Conservation (phyloP, 1,284 basidiomycete species). For the Meira nashicola region DNA sequence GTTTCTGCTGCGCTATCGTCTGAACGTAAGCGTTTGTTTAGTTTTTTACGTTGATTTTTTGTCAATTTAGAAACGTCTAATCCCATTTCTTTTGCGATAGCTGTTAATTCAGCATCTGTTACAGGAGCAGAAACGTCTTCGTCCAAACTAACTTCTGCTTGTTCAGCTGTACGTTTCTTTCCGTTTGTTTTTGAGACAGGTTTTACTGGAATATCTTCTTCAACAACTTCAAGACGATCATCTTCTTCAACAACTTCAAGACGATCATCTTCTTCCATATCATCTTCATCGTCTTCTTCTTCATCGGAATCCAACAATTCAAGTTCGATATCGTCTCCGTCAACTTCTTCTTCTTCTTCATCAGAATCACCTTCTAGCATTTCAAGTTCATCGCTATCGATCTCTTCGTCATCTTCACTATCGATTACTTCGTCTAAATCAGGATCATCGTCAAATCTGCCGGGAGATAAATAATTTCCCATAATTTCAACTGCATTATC, state of each 20-base stretch:
- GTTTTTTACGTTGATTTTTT: conserved; percentile 53
- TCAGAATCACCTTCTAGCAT: conserved; percentile 16
- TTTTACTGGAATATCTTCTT: conserved; percentile 19
- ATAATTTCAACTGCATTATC: conserved; percentile 80
- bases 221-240: conserved; percentile 26
- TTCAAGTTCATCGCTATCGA: conserved; percentile 57
- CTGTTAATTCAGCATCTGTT: conserved; percentile 25
- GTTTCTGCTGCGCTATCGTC: conserved; percentile 53
- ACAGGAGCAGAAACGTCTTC: conserved; percentile 11
- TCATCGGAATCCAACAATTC: conserved; percentile 39
- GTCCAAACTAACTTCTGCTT: conserved; percentile 53
- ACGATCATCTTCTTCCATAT: conserved; percentile 19
- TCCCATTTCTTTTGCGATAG: conserved; percentile 43
- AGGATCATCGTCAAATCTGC: conserved; percentile 57
- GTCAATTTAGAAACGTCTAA: conserved; percentile 41
- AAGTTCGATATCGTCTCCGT: conserved; percentile 50
- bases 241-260: conserved; percentile 24
- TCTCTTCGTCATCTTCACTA: conserved; percentile 56
- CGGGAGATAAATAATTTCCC: conserved; percentile 75
- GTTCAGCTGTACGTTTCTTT: conserved; percentile 63
- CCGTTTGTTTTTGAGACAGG: conserved; percentile 51
- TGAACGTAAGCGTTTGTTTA: conserved; percentile 67
- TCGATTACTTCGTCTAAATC: conserved; percentile 54
- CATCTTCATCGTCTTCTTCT: conserved; percentile 26
- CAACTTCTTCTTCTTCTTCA: conserved; percentile 58